These are phyloP conservation scores for Pichia terricola DNA, from an alignment of 1,139 yeast genomes.

Conservation along the genomic window DNA sequence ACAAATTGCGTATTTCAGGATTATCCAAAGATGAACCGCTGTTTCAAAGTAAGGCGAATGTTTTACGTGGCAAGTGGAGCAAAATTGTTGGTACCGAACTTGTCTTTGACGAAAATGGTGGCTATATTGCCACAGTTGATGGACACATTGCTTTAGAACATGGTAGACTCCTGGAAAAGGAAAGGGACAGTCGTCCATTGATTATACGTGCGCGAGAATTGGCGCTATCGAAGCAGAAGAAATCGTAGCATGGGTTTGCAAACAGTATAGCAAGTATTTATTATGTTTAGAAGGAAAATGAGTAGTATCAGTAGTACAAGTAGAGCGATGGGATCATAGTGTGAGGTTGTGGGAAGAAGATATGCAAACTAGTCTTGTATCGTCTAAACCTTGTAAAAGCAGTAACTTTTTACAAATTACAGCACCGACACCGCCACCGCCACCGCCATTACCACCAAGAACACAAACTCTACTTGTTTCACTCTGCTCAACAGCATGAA, in stretches of 20 bases:
- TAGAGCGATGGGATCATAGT: neutral
- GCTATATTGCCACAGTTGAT: conserved; percentile 29
- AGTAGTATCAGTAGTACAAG: neutral
- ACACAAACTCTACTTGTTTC: too few species aligned
- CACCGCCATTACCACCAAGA: too few species aligned
- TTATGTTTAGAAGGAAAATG: neutral
- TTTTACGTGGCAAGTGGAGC: conserved; percentile 74
- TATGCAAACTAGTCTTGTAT: neutral
- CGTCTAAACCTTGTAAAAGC: neutral
- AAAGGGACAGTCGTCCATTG: conserved; percentile 15
- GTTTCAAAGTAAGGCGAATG: conserved; percentile 41
- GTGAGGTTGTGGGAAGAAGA: neutral
- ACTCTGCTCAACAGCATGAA: too few species aligned
- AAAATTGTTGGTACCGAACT: conserved; percentile 78
- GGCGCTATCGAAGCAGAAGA: conserved; percentile 9
- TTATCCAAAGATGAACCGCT: conserved; percentile 43
- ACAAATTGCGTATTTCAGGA: conserved; percentile 40
- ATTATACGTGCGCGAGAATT: conserved; percentile 16
- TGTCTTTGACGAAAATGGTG: conserved; percentile 49
- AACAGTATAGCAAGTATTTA: too few species aligned
- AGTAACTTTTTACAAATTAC: too few species aligned
- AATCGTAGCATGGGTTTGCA: too few species aligned
- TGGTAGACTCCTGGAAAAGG: conserved; percentile 20
- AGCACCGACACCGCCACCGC: too few species aligned
- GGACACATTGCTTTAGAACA: conserved; percentile 22